Percentiles rank a stretch among this genome's conserved stretches.
These are phyloP conservation scores for Cucurbita moschata DNA, from an alignment of 306 rosid genomes.

Conservation along the genomic window DNA sequence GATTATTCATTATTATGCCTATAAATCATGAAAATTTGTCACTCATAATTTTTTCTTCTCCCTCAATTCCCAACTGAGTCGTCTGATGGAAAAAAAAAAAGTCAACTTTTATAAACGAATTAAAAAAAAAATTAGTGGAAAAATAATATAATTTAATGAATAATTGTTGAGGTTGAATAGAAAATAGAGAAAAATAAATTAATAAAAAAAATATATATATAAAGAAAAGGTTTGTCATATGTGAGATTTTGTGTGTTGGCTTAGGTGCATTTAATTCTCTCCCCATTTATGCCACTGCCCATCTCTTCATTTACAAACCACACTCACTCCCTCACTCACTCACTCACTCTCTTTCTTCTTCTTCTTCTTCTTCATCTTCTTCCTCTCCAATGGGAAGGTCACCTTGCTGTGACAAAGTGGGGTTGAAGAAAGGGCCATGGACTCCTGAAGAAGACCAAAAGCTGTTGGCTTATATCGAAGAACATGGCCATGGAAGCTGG, in stretches of 20 bases:
- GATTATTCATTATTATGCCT: neutral
- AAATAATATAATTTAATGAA: slow-evolving; percentile 17
- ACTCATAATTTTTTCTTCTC: neutral
- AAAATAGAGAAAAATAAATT: neutral
- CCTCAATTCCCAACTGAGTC: no score
- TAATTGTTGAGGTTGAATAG: slow-evolving; percentile 24
- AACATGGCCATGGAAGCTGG: slow-evolving; percentile 99
- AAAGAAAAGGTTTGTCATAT: neutral
- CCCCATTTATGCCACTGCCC: slow-evolving; percentile 3
- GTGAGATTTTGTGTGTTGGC: no score
- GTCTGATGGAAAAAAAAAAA: no score
- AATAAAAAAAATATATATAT: neutral
- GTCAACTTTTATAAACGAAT: no score
- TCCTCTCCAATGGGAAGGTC: slow-evolving; percentile 64
- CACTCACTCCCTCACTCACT: neutral
- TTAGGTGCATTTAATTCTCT: neutral
- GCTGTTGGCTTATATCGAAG: slow-evolving; percentile 85
- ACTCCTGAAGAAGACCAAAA: slow-evolving; percentile 99
- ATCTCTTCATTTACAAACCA: slow-evolving; percentile 5
- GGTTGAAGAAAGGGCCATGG: slow-evolving; percentile 99
- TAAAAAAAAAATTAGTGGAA: neutral
- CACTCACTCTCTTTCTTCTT: neutral
- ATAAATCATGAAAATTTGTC: neutral
- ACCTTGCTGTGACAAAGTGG: slow-evolving; percentile 96
- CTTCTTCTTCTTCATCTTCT: neutral